Base-by-base conservation (phyloP, 2,329 filamentous ascomycete genomes). In the Didymella arachidicola region DNA sequence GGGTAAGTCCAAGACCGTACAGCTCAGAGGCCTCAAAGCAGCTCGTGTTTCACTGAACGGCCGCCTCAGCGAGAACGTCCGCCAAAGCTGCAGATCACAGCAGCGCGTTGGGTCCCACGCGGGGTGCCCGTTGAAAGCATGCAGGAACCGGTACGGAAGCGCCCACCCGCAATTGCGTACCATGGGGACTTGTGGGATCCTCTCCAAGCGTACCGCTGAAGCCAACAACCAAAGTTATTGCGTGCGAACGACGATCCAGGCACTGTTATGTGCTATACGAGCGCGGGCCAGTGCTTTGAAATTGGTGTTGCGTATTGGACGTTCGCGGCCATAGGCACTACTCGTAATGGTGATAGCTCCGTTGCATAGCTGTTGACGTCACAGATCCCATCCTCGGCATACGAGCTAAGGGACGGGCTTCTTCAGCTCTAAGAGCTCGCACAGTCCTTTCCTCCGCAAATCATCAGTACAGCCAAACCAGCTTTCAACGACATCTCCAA, bases 291-390 rank as follows among this genome's bases (percentile, higher is more conserved):
- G 36, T 59, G 56, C 50, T 59, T 59, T 59, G 56, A 59, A 54
- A 59, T 54, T 18, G 34, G 34, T 38, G 32, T 41, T 29, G 39
- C 56, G 32, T 39, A 59, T 45, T 59, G 56, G 56, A 59, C 41
- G 56, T 51, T 59, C 56, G 50, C 56, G 51, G 56, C 39, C 26
- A 53, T 43, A 39, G 5, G 42, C 44, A 29, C 50, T 42, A 42
- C 41, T 59, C 56, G 56, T 59, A 59, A 59, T 50, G 44, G 56
- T 59, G 50, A 53, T 59, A 53, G 50, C 45, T 59, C 51, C 49
- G 30, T 41, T 41, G 25, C 41, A n/a, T 14, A 43, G 41, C 41
- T 19, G 19, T 43, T 59, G 56, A 59, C 51, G 56, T 59, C 56
- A 59, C 42, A 42, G n/a, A 45, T 18, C 39, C 45, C 29, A 53